These are phyloP conservation scores for Breviolum minutum DNA, from an alignment of 73 alveolate species.

Conservation along the genomic window DNA sequence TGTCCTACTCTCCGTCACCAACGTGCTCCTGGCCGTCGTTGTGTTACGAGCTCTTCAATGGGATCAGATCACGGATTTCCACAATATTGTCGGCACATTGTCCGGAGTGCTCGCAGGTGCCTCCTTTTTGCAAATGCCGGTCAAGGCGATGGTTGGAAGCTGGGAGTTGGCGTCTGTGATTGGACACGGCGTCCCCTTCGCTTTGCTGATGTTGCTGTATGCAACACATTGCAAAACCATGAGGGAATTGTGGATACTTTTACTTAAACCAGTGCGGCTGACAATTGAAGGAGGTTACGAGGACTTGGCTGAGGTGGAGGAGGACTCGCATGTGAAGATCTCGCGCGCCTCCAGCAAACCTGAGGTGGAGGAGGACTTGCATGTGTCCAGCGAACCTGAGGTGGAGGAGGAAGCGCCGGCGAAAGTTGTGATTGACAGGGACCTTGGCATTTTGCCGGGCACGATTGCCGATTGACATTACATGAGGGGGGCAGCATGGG, in stretches of 20 bases:
- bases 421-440: too few species aligned
- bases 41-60: conserved; percentile 25
- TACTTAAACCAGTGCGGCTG: conserved; percentile 44
- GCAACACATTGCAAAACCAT: not conserved
- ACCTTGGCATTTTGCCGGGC: too few species aligned
- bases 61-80: conserved; percentile 52
- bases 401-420: too few species aligned
- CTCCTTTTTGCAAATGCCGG: conserved; percentile 45
- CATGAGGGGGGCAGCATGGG: too few species aligned
- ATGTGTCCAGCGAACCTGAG: too few species aligned
- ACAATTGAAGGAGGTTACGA: too few species aligned
- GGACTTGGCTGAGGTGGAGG: too few species aligned
- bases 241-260: conserved; percentile 11
- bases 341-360: too few species aligned
- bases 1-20: conserved; percentile 11
- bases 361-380: too few species aligned
- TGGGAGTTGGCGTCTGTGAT: conserved; percentile 43
- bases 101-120: conserved; percentile 20
- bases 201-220: not conserved
- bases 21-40: conserved; percentile 29
- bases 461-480: too few species aligned
- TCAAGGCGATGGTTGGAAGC: conserved; percentile 49
- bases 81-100: conserved; percentile 25
- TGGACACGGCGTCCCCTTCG: conserved; percentile 45
- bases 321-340: too few species aligned